phyloP scores from a whole-genome alignment of 257 asterid species.

The Primulina eburnea region DNA sequence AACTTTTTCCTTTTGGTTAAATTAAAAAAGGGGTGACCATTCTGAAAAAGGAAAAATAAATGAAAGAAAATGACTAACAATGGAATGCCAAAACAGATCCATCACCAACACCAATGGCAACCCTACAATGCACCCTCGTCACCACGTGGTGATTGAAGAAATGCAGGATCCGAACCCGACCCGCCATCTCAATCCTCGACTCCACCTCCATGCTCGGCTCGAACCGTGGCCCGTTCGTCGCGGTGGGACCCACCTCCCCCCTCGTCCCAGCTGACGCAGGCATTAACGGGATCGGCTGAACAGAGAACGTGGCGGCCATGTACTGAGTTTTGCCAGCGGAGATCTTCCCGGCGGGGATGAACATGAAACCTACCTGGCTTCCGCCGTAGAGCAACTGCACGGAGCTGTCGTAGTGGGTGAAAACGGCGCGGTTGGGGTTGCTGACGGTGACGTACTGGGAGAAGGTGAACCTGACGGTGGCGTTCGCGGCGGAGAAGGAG shows the following conservation, averaged over 20 bases:
- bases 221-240: slow-evolving; percentile 49
- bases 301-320: slow-evolving; percentile 81
- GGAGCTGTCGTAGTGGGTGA: slow-evolving; percentile 86
- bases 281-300: slow-evolving; percentile 56
- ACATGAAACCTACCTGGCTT: slow-evolving; percentile 77
- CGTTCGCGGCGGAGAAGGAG: slow-evolving; percentile 59
- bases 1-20: too few relatives aligned
- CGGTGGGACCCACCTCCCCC: slow-evolving; percentile 43
- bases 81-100: slow-evolving; percentile 81
- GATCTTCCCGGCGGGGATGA: slow-evolving; percentile 84
- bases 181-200: slow-evolving; percentile 72
- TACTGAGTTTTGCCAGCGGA: slow-evolving; percentile 59
- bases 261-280: not conserved
- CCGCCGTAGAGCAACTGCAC: slow-evolving; percentile 70
- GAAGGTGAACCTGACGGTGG: slow-evolving; percentile 74
- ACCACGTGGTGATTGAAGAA: slow-evolving; percentile 69
- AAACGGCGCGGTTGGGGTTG: slow-evolving; percentile 75
- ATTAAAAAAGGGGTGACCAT: too few relatives aligned
- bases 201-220: slow-evolving; percentile 80
- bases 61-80: slow-evolving; percentile 36
- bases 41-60: too few relatives aligned
- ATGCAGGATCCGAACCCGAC: slow-evolving; percentile 72
- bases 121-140: slow-evolving; percentile 62
- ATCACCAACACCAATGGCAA: slow-evolving; percentile 55
- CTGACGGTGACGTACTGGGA: slow-evolving; percentile 62